Base-by-base conservation (phyloP, 768 basidiomycete species). In the Lentinula raphanica region DNA sequence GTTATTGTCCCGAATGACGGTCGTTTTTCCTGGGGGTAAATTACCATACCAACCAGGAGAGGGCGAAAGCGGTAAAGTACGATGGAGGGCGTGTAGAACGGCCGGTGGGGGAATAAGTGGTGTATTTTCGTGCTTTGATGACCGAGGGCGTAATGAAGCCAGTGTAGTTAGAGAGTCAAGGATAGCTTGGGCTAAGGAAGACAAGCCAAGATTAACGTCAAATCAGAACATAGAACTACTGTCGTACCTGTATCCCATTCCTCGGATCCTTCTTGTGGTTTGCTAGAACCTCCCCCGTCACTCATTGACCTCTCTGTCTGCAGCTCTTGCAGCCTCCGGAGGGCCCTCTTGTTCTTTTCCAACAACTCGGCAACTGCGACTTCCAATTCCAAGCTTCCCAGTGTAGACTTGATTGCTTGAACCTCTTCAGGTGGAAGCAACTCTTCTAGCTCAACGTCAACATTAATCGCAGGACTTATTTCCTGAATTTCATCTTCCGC, bases 201-300 rank as follows among this genome's bases (percentile, higher is more conserved):
- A 59, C 55, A 64, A 51, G 60, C 42, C 31, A 51, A 58, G 64
- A 65, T 60, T 40, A 27, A 7, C 3, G 55, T 56, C 36, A 60
- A 54, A 35, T 58, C 62, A 36, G 49, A 54, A 57, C 46, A 19
- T 12, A 51, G 25, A 54, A 60, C 59, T 55, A 40, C 40, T 35
- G 54, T 69, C 86, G 62, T 66, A 92, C 91, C 92, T 60, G 81
- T 82, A 62, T 90, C 85, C 87, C 87, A 91, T 68, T 94, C 91
- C 69, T 92, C 90, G 11, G 88, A 87, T 32, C 79, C 87, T 66
- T 84, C 80, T 66, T 84, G 79, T 3, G 84, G 83, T 11, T 60
- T 58, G 54, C 74, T 75, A 32, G 68, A 67, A 8, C 74, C 79
- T 38, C 74, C 76, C 13, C 75, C 76, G 23, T 76, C 77, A 11